Conservation (phyloP, 1,284 basidiomycete species). For the Cronartium quercuum region DNA sequence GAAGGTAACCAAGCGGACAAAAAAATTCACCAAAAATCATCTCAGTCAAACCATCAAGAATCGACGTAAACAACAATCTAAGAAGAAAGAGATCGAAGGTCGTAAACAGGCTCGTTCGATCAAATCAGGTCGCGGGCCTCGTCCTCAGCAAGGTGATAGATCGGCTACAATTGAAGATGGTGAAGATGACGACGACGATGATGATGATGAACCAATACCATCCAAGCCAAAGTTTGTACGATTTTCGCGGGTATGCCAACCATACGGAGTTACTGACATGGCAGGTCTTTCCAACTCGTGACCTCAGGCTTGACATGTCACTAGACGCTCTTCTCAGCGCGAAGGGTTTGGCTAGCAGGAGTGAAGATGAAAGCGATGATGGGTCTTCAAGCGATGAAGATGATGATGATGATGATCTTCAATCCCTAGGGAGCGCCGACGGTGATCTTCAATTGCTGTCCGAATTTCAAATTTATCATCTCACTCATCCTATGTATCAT, state of each 20-base stretch:
- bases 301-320: conserved; percentile 34
- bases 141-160: background rate
- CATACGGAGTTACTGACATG: background rate
- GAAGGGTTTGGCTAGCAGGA: background rate
- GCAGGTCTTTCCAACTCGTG: background rate
- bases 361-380: conserved; percentile 1
- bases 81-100: conserved; percentile 21
- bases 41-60: conserved; percentile 14
- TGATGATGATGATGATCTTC: conserved; percentile 24
- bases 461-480: too few species aligned
- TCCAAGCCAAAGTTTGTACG: conserved; percentile 12
- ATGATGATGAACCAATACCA: conserved; percentile 26
- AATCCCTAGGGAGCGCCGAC: conserved; percentile 21
- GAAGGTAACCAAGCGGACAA: conserved; percentile 29
- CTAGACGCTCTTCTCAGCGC: conserved; percentile 32
- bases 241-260: background rate
- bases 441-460: too few species aligned
- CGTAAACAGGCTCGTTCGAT: conserved; percentile 11
- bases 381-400: conserved; percentile 13
- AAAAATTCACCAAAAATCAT: conserved; percentile 32
- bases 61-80: conserved; percentile 33
- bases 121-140: conserved; percentile 5
- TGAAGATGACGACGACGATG: background rate
- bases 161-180: background rate
- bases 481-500: background rate